These are phyloP conservation scores for Lipomyces yarrowii DNA, from an alignment of 1,139 yeast species.

Conservation along the genomic window DNA sequence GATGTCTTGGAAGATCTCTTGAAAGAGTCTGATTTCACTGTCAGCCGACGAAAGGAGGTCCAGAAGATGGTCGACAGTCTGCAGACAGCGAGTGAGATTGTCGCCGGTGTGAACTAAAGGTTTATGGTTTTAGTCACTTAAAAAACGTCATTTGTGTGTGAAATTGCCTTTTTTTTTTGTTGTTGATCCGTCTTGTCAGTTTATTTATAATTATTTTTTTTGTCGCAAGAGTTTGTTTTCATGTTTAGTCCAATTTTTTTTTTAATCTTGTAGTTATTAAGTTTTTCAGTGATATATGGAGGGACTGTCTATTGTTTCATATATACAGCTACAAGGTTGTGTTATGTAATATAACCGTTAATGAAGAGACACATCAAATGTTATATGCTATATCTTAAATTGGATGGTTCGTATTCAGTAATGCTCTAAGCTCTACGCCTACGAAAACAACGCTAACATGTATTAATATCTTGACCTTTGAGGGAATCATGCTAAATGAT, in stretches of 20 bases:
- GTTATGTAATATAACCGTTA: not conserved
- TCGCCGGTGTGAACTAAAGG: slow-evolving; percentile 40
- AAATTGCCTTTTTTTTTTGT: not conserved
- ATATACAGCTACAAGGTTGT: not conserved
- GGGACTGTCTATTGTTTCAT: not conserved
- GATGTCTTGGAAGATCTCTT: slow-evolving; percentile 76
- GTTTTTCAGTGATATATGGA: not conserved
- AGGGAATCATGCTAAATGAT: no score
- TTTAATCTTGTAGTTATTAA: not conserved
- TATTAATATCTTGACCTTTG: no score
- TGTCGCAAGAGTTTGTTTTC: not conserved
- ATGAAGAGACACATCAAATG: not conserved
- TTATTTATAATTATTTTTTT: not conserved
- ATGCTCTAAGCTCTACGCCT: no score
- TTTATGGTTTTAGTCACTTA: not conserved
- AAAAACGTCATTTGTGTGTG: not conserved
- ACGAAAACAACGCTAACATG: no score
- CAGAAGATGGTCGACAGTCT: slow-evolving; percentile 91
- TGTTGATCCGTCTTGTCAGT: not conserved
- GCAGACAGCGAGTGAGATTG: slow-evolving; percentile 87
- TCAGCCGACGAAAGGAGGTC: slow-evolving; percentile 94
- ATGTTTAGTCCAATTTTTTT: not conserved
- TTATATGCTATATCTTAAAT: not conserved
- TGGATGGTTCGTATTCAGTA: no score
- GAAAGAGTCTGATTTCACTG: slow-evolving; percentile 89